Percentiles rank a stretch among this genome's conserved stretches.
These are phyloP conservation scores for Sanghuangporus sanghuang DNA, from an alignment of 1,284 basidiomycete species.

Conservation along the genomic window DNA sequence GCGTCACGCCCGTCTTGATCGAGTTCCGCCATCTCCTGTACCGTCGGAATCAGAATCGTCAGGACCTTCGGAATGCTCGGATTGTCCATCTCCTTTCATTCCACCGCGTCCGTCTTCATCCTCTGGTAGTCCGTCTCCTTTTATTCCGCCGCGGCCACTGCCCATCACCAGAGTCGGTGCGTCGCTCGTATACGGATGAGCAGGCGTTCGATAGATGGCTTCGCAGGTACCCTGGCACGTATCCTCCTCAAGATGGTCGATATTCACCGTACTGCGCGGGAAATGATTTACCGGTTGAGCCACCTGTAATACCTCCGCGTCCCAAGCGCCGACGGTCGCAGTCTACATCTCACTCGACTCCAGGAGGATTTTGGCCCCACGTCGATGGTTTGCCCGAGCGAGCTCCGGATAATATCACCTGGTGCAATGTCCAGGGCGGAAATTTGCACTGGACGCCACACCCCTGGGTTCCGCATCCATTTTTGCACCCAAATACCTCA, in stretches of 20 bases:
- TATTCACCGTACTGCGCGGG: neutral
- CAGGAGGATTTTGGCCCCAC: neutral
- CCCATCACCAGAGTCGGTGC: too few species aligned
- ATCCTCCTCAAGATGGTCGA: neutral
- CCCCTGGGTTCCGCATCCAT: constrained; percentile 16
- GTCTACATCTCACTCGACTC: neutral
- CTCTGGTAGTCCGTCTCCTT: too few species aligned
- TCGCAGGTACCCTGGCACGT: neutral
- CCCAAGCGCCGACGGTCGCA: neutral
- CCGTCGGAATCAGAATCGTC: neutral
- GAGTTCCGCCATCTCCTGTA: neutral
- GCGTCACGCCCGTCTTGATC: neutral
- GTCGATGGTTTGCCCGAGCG: neutral
- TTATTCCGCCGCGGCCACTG: too few species aligned
- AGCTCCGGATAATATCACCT: constrained; percentile 7
- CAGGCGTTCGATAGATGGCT: neutral
- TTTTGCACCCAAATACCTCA: constrained; percentile 11
- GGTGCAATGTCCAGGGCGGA: constrained; percentile 12
- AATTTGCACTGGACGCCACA: constrained; percentile 16
- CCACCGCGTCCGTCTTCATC: neutral
- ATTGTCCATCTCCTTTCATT: neutral
- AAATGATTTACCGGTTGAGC: neutral
- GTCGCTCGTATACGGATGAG: too few species aligned
- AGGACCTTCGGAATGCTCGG: neutral
- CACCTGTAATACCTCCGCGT: neutral